Percentiles rank a stretch among this genome's conserved stretches.
These are phyloP conservation scores for Ambrosia artemisiifolia DNA, from an alignment of 129 eudicot genomes.

Conservation along the genomic window DNA sequence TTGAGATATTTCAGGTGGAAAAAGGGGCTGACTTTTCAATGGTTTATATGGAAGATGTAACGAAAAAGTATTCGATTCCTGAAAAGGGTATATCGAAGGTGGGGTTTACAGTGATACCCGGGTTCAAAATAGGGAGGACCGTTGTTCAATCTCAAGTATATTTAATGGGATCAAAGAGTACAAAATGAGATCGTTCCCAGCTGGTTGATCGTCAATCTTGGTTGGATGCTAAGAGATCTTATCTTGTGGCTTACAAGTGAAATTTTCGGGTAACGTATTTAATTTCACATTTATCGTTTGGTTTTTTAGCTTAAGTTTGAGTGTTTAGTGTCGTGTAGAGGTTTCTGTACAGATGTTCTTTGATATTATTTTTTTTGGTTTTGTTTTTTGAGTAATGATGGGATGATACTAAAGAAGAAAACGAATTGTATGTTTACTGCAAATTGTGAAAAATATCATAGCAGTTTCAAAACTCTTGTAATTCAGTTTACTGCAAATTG, in stretches of 20 bases:
- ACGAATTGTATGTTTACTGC: conserved; percentile 35
- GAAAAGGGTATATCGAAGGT: conserved; percentile 58
- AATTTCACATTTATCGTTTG: conserved; percentile 19
- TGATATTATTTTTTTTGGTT: conserved; percentile 18
- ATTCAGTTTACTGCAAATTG: conserved; percentile 22
- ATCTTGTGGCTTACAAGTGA: conserved; percentile 20
- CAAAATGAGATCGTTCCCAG: conserved; percentile 25
- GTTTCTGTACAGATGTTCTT: conserved; percentile 40
- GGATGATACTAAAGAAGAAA: conserved; percentile 32
- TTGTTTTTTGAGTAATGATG: conserved; percentile 5
- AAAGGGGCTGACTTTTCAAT: conserved; percentile 77
- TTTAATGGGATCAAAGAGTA: conserved; percentile 44
- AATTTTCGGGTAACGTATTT: conserved; percentile 22
- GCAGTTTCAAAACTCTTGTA: conserved; percentile 7
- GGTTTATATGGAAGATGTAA: conserved; percentile 93
- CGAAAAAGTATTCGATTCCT: conserved; percentile 34
- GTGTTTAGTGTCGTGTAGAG: conserved; percentile 42
- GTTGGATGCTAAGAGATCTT: conserved; percentile 34
- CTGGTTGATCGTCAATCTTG: conserved; percentile 24
- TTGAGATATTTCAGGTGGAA: conserved; percentile 87
- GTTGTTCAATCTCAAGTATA: conserved; percentile 84
- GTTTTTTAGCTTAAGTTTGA: conserved; percentile 26
- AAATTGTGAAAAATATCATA: conserved; percentile 34
- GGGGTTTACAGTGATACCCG: conserved; percentile 88
- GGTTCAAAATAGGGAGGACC: conserved; percentile 78